A percentile compares a stretch with the other conserved stretches of the same genome.
These are phyloP conservation scores for Diaporthe capsici DNA, from an alignment of 2,329 filamentous ascomycete genomes.

Conservation along the genomic window DNA sequence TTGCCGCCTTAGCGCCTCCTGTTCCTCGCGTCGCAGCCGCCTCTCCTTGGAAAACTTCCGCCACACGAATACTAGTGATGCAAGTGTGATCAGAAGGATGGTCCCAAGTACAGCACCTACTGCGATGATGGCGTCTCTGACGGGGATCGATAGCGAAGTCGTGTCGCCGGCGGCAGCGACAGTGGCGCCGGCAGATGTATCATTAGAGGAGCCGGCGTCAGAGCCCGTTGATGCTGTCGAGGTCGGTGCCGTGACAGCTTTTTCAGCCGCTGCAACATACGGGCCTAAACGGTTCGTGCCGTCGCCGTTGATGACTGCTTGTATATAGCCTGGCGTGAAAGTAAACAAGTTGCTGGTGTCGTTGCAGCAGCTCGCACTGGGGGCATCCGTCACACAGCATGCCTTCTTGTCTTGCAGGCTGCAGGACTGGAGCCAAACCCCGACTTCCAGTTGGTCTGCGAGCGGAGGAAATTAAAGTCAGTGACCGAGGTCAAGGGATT, in stretches of 20 bases:
- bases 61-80: not conserved
- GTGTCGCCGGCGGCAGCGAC: not conserved
- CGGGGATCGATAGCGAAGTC: not conserved
- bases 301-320: constrained; percentile 23
- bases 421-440: not conserved
- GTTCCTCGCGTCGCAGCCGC: constrained; percentile 8
- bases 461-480: not conserved
- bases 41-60: constrained; percentile 9
- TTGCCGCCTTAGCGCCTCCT: not conserved
- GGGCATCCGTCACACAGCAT: not conserved
- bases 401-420: not conserved
- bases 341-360: not conserved
- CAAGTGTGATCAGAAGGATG: not conserved
- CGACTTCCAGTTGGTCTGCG: not conserved
- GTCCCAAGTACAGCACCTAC: not conserved
- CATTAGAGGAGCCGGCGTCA: not conserved
- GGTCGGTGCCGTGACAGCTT: not conserved
- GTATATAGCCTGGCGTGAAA: not conserved
- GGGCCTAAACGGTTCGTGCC: not conserved
- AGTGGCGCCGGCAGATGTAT: not conserved
- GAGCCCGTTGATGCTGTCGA: not conserved
- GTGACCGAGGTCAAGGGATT: not conserved
- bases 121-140: constrained; percentile 12
- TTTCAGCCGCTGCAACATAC: not conserved
- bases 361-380: not conserved